phyloP scores from a whole-genome alignment of 495 filamentous ascomycete genomes.

The Amniculicola lignicola region DNA sequence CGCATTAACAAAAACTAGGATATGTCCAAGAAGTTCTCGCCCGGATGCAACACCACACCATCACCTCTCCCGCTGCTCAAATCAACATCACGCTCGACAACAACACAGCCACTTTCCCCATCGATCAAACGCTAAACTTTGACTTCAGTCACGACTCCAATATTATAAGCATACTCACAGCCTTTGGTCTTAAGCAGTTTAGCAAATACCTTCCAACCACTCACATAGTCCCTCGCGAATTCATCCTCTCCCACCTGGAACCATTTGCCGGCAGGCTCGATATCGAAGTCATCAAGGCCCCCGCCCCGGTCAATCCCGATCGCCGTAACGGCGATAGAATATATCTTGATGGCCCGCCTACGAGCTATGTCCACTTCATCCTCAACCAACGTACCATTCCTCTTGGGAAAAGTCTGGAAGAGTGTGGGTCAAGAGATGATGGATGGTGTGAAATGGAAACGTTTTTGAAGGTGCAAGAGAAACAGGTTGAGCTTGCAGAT shows the following conservation, averaged over 20 bases:
- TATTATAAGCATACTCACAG: conserved; percentile 45
- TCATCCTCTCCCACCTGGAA: conserved; percentile 55
- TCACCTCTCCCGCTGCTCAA: conserved; percentile 51
- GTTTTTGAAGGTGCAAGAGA: conserved; percentile 48
- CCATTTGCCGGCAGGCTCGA: conserved; percentile 61
- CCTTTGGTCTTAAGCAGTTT: conserved; percentile 57
- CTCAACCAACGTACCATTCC: conserved; percentile 63
- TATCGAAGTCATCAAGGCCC: conserved; percentile 62
- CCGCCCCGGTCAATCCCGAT: conserved; percentile 48
- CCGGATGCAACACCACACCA: conserved; percentile 54
- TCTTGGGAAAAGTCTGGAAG: conserved; percentile 53
- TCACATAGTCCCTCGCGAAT: conserved; percentile 47
- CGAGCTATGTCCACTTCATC: conserved; percentile 62
- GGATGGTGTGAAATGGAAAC: conserved; percentile 62
- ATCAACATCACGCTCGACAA: conserved; percentile 57
- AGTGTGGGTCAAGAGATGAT: conserved; percentile 58
- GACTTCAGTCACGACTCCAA: conserved; percentile 42
- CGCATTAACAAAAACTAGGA: conserved; percentile 1
- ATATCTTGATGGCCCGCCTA: conserved; percentile 40
- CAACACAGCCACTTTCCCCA: conserved; percentile 48
- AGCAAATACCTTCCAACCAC: conserved; percentile 44
- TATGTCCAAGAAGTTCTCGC: conserved; percentile 62
- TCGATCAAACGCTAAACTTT: conserved; percentile 49
- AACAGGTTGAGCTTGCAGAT: conserved; percentile 46
- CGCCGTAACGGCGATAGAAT: conserved; percentile 36